A percentile compares a stretch with the other conserved stretches of the same genome.
phyloP scores from a whole-genome alignment of 495 filamentous ascomycete species.

The Cudoniella acicularis region DNA sequence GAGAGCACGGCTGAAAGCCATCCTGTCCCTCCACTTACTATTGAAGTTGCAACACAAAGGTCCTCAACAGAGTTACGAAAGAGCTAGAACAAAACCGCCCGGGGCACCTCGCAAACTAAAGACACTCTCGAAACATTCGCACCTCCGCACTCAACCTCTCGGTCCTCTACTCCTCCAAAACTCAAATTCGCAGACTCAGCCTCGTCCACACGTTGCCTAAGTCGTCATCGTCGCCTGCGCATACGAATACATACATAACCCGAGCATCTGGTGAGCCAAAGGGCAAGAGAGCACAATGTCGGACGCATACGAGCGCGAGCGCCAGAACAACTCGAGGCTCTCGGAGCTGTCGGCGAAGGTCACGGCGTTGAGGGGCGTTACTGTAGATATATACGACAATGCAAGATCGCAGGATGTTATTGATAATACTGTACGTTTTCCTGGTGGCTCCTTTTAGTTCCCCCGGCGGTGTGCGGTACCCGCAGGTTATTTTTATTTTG shows the following conservation, averaged over 20 bases:
- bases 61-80: too few relatives aligned
- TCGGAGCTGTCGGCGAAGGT: constrained; percentile 88
- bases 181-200: neutral
- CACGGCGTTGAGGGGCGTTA: constrained; percentile 87
- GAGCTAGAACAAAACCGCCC: too few relatives aligned
- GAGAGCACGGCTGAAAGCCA: neutral
- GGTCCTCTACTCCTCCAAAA: neutral
- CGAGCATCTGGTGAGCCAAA: neutral
- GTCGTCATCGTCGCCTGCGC: neutral
- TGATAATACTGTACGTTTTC: constrained; percentile 68
- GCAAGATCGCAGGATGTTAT: constrained; percentile 82
- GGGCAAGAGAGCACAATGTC: constrained; percentile 58
- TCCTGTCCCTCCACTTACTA: neutral
- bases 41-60: neutral
- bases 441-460: too few relatives aligned
- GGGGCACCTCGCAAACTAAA: constrained; percentile 5
- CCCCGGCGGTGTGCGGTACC: too few relatives aligned
- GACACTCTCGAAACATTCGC: constrained; percentile 8
- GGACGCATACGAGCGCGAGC: constrained; percentile 91
- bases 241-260: neutral
- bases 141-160: neutral
- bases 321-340: constrained; percentile 94
- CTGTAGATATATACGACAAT: constrained; percentile 97
- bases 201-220: neutral
- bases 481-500: too few relatives aligned